Evolutionary conservation across 2,329 filamentous ascomycete genomes (phyloP).

Genomic region (Fusarium dimerum): DNA sequence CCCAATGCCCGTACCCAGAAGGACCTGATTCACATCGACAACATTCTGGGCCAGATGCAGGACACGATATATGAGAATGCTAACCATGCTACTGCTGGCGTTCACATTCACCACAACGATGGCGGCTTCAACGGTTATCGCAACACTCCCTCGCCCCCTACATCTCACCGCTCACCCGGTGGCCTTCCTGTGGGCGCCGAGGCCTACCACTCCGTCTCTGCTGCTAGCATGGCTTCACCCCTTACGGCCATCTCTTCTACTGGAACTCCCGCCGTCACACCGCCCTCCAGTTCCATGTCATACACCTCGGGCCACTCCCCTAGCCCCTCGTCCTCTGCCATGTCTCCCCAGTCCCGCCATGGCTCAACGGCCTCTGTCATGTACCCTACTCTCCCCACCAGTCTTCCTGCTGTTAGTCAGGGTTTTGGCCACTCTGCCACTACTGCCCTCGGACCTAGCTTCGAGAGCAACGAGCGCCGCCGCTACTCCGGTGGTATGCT

Average conservation of each 20-base stretch:
- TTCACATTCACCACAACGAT: constrained; percentile 74
- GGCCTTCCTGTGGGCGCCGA: constrained; percentile 38
- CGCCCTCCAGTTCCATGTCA: constrained; percentile 72
- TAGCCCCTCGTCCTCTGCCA: constrained; percentile 66
- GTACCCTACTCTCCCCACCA: constrained; percentile 68
- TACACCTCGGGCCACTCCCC: constrained; percentile 79
- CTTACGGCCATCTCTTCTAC: constrained; percentile 59
- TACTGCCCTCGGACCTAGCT: constrained; percentile 69
- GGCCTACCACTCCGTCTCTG: constrained; percentile 45
- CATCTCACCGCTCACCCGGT: constrained; percentile 39
- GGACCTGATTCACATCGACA: constrained; percentile 90
- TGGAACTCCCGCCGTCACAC: constrained; percentile 76
- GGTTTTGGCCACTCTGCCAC: constrained; percentile 71
- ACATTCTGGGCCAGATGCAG: constrained; percentile 94
- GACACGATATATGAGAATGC: constrained; percentile 93
- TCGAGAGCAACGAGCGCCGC: constrained; percentile 63
- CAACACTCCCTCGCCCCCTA: constrained; percentile 55
- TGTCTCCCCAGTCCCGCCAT: constrained; percentile 68
- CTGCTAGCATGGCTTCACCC: constrained; percentile 62
- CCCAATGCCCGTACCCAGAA: constrained; percentile 88
- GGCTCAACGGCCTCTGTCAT: constrained; percentile 62
- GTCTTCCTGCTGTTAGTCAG: constrained; percentile 63
- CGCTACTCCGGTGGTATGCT: constrained; percentile 69
- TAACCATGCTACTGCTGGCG: constrained; percentile 75
- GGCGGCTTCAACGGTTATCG: constrained; percentile 61